Evolutionary conservation across 176 grass and related monocot species (phyloP).

Genomic region (Triticum turgidum): DNA sequence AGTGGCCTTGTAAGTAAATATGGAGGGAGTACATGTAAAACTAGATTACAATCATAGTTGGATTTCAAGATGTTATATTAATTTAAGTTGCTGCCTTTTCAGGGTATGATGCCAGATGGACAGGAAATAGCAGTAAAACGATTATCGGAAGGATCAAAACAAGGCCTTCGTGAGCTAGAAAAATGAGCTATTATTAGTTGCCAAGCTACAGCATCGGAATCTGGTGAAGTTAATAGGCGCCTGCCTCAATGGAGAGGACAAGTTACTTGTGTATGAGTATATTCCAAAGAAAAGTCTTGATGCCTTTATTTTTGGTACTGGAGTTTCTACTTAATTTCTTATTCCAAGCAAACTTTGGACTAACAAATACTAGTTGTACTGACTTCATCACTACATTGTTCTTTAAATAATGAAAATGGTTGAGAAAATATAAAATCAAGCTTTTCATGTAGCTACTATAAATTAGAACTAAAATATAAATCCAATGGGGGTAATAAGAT

Average conservation of each 20-base stretch:
- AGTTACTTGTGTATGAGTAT: conserved; percentile 57
- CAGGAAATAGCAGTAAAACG: conserved; percentile 51
- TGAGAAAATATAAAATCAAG: too few relatives aligned
- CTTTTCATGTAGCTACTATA: too few relatives aligned
- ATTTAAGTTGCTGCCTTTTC: background rate
- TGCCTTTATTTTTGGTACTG: too few relatives aligned
- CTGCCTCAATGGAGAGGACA: conserved; percentile 40
- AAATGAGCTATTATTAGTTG: conserved; percentile 43
- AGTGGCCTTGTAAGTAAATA: too few relatives aligned
- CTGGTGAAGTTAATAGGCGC: conserved; percentile 57
- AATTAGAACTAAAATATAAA: too few relatives aligned
- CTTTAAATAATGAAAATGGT: too few relatives aligned
- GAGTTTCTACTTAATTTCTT: too few relatives aligned
- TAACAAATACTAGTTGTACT: too few relatives aligned
- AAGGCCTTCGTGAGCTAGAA: conserved; percentile 49
- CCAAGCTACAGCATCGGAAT: conserved; percentile 54
- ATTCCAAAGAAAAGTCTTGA: too few relatives aligned
- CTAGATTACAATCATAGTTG: background rate
- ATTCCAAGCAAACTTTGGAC: too few relatives aligned
- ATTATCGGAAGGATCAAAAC: conserved; percentile 46
- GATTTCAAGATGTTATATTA: conserved; percentile 6
- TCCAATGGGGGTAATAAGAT: too few relatives aligned
- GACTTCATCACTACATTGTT: too few relatives aligned
- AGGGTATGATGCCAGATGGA: conserved; percentile 43
- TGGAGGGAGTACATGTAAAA: background rate